Conservation (phyloP, 2,329 filamentous ascomycete genomes). For the Helminthosporium solani region DNA sequence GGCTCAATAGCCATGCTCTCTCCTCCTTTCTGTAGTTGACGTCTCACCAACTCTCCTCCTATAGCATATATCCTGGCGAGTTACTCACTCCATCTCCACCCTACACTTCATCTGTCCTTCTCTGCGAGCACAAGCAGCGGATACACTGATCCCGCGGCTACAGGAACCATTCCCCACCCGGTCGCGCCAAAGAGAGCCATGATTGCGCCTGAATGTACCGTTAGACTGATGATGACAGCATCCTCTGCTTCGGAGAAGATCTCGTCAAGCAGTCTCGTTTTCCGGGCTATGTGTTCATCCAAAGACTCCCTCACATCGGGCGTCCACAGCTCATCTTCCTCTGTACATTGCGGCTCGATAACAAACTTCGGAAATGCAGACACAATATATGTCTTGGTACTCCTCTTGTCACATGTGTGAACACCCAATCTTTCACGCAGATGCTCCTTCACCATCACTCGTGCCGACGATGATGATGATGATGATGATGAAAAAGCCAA, state of each 20-base stretch:
- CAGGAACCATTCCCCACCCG: constrained; percentile 30
- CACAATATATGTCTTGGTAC: constrained; percentile 53
- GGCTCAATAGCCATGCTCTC: no score
- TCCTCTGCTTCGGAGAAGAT: constrained; percentile 43
- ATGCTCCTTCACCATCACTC: constrained; percentile 60
- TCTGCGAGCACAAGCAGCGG: constrained; percentile 13
- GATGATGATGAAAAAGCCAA: constrained; percentile 58
- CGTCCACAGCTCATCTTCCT: constrained; percentile 56
- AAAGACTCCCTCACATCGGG: constrained; percentile 18
- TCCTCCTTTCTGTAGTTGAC: no score
- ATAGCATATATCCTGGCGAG: no score
- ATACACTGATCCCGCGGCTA: constrained; percentile 15
- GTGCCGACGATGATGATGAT: no score
- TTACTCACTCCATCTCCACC: no score
- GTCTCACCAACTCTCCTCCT: no score
- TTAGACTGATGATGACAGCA: constrained; percentile 51
- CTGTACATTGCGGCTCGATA: constrained; percentile 60
- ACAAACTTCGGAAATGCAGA: constrained; percentile 50
- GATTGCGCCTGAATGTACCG: constrained; percentile 58
- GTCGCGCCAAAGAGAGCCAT: constrained; percentile 54
- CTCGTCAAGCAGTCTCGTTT: constrained; percentile 46
- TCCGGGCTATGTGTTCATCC: constrained; percentile 8
- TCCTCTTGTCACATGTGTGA: constrained; percentile 65
- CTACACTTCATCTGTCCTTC: neutral
- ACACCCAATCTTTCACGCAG: constrained; percentile 63